phyloP scores from a whole-genome alignment of 495 filamentous ascomycete genomes.

The Penicillium bialowiezense region DNA sequence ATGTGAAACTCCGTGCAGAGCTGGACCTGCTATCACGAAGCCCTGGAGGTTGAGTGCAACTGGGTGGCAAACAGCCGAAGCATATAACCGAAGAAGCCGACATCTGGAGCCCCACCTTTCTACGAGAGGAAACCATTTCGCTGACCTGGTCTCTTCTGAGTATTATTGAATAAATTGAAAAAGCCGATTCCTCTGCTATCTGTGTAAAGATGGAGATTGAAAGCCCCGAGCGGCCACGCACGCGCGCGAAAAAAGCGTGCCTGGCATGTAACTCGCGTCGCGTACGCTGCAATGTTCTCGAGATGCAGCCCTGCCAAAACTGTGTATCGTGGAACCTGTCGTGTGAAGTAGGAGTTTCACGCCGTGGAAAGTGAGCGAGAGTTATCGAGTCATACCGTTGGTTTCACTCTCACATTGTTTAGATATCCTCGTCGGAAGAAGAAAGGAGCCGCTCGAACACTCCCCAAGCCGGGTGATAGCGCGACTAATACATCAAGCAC shows the following conservation, averaged over 20 bases:
- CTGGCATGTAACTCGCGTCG: constrained; percentile 44
- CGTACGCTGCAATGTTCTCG: constrained; percentile 46
- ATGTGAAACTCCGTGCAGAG: too few species aligned
- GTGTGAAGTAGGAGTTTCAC: constrained; percentile 43
- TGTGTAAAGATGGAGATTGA: constrained; percentile 11
- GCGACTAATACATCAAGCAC: neutral
- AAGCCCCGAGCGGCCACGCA: constrained; percentile 16
- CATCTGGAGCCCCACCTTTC: constrained; percentile 16
- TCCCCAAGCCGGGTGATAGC: neutral
- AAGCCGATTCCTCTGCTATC: constrained; percentile 9
- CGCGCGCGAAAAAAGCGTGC: constrained; percentile 45
- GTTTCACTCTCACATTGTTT: constrained; percentile 1
- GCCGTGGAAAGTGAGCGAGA: constrained; percentile 40
- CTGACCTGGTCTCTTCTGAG: neutral
- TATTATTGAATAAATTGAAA: neutral
- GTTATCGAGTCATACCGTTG: neutral
- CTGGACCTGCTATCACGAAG: too few species aligned
- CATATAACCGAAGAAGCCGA: constrained; percentile 27
- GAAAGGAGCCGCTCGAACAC: constrained; percentile 7
- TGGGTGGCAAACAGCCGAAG: constrained; percentile 3
- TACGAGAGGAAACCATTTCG: neutral
- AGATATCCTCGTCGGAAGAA: constrained; percentile 31
- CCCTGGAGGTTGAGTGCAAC: too few species aligned
- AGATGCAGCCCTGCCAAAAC: constrained; percentile 43
- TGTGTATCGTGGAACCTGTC: constrained; percentile 35